Conservation (phyloP, 108 stramenopile species). For the Parmales sp. region DNA sequence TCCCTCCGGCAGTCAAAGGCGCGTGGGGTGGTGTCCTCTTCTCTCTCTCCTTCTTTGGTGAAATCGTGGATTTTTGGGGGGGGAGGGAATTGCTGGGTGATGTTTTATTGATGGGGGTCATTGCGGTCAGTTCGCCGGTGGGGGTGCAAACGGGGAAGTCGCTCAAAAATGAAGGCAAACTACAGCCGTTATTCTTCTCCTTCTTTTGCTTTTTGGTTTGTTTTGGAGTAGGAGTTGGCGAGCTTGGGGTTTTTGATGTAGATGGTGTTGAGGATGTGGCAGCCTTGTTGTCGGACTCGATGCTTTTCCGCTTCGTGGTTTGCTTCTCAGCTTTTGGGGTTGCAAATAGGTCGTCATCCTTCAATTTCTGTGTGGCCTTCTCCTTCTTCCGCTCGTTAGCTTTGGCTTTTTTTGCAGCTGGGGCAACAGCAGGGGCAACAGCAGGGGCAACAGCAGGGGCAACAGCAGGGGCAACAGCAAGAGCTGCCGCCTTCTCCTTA, state of each 20-base stretch:
- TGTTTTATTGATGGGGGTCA: not conserved
- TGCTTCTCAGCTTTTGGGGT: slow-evolving; percentile 14
- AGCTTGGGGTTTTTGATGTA: not conserved
- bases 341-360: not conserved
- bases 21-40: not conserved
- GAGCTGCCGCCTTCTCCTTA: slow-evolving; percentile 1
- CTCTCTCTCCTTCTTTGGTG: not conserved
- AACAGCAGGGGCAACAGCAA: not conserved
- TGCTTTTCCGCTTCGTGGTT: slow-evolving; percentile 22
- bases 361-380: slow-evolving; percentile 16
- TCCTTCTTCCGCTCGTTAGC: slow-evolving; percentile 5
- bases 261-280: no score
- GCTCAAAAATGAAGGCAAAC: no score
- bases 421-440: not conserved
- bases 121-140: not conserved
- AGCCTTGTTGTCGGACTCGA: not conserved
- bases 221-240: not conserved
- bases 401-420: not conserved
- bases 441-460: not conserved
- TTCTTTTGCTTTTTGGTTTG: no score
- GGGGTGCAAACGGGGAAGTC: not conserved
- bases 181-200: no score
- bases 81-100: not conserved
- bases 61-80: not conserved
- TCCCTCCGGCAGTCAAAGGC: not conserved